These are phyloP conservation scores for Globisporangium iwayamae DNA, from an alignment of 352 stramenopile species.

Conservation along the genomic window DNA sequence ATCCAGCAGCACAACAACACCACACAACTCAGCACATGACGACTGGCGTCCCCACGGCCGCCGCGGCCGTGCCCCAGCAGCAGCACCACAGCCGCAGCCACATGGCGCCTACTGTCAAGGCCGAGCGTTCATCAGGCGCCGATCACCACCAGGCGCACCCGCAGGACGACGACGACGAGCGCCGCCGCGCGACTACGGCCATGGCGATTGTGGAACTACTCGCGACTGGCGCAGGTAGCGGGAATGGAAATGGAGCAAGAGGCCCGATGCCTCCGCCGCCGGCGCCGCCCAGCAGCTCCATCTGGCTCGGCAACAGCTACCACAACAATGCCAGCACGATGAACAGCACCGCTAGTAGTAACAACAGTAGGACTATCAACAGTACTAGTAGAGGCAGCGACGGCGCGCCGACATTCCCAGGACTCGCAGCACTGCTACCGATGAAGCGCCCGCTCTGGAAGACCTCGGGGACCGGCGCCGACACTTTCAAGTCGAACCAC, in stretches of 20 bases:
- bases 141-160: background rate
- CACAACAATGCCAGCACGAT: background rate
- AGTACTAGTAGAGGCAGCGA: background rate
- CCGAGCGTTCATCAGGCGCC: background rate
- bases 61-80: too few species aligned
- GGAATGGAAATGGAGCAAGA: background rate
- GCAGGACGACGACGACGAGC: constrained; percentile 12
- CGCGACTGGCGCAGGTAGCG: background rate
- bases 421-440: constrained; percentile 6
- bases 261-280: background rate
- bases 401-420: background rate
- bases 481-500: background rate
- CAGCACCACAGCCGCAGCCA: background rate
- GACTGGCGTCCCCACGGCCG: background rate
- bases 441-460: constrained; percentile 17
- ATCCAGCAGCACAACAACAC: background rate
- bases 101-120: constrained; percentile 3
- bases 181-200: constrained; percentile 12
- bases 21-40: background rate
- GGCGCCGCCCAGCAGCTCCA: background rate
- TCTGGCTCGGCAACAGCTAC: constrained; percentile 3
- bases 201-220: constrained; percentile 18
- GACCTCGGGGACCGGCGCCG: background rate
- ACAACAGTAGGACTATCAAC: background rate
- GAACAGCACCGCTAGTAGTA: background rate